Evolutionary conservation across 495 filamentous ascomycete genomes (phyloP).

Genomic region (Lasiosphaeriaceae sp.): DNA sequence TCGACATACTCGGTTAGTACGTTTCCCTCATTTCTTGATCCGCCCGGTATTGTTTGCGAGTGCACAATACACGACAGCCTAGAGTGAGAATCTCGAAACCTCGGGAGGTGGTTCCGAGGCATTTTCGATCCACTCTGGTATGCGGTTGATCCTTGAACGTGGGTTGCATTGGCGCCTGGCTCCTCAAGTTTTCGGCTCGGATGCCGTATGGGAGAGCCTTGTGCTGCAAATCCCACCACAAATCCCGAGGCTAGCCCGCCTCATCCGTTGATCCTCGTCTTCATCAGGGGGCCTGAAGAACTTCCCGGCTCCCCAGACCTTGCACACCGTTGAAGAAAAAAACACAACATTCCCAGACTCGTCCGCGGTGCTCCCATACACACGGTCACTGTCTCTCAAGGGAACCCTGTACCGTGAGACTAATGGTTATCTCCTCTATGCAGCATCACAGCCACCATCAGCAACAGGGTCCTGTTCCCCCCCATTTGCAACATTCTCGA

Average conservation of each 20-base stretch:
- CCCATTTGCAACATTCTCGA: conserved; percentile 60
- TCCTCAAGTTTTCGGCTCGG: conserved; percentile 21
- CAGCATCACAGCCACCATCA: conserved; percentile 60
- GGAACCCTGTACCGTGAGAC: conserved; percentile 33
- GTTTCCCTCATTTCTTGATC: neutral
- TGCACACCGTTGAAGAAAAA: conserved; percentile 32
- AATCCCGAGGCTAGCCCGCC: conserved; percentile 38
- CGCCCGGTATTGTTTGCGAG: conserved; percentile 7
- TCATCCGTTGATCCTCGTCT: conserved; percentile 44
- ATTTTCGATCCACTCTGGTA: conserved; percentile 35
- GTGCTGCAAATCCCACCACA: conserved; percentile 42
- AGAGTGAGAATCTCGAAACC: conserved; percentile 42
- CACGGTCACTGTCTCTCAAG: conserved; percentile 30
- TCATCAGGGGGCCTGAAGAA: conserved; percentile 32
- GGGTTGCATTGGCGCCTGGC: conserved; percentile 21
- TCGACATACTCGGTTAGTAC: neutral
- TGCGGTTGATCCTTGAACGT: conserved; percentile 25
- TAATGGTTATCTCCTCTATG: conserved; percentile 52
- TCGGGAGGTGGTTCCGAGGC: conserved; percentile 43
- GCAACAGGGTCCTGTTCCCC: conserved; percentile 52
- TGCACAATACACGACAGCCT: conserved; percentile 17
- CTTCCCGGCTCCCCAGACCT: conserved; percentile 31
- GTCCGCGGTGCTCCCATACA: conserved; percentile 28
- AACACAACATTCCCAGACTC: conserved; percentile 43
- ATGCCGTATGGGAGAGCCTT: conserved; percentile 33